These are phyloP conservation scores for Solanum corneliomulleri DNA, from an alignment of 257 asterid species.

Conservation along the genomic window DNA sequence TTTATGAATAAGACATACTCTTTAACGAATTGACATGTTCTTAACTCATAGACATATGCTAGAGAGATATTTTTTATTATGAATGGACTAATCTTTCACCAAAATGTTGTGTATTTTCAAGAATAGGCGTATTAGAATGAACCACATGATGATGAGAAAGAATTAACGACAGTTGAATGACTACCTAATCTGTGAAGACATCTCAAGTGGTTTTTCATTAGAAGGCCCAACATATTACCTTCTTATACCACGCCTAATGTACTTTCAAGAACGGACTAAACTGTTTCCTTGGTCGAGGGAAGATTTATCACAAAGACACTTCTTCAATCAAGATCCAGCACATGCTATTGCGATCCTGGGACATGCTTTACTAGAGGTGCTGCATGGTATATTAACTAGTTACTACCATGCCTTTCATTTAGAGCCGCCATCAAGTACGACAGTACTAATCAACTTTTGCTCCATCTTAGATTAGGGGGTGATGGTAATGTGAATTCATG, in stretches of 20 bases:
- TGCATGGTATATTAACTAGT: not conserved
- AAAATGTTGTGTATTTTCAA: not conserved
- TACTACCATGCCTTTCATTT: not conserved
- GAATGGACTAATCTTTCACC: not conserved
- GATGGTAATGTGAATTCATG: not conserved
- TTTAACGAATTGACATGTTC: not conserved
- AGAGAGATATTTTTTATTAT: not conserved
- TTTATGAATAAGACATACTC: not conserved
- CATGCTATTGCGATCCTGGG: not conserved
- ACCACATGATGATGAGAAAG: not conserved
- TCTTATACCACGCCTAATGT: not conserved
- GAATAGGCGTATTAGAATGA: not conserved
- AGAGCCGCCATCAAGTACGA: not conserved
- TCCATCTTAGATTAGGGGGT: not conserved
- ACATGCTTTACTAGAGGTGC: not conserved
- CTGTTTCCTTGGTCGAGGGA: not conserved
- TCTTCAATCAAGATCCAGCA: not conserved
- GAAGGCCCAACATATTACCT: not conserved
- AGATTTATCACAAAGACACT: not conserved
- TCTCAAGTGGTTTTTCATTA: not conserved
- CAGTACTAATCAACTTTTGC: not conserved
- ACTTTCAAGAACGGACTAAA: not conserved
- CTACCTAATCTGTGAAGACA: not conserved
- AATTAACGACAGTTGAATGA: not conserved
- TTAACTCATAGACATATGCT: not conserved